phyloP scores from a whole-genome alignment of 202 grass and related monocot species.

The Miscanthus sacchariflorus region DNA sequence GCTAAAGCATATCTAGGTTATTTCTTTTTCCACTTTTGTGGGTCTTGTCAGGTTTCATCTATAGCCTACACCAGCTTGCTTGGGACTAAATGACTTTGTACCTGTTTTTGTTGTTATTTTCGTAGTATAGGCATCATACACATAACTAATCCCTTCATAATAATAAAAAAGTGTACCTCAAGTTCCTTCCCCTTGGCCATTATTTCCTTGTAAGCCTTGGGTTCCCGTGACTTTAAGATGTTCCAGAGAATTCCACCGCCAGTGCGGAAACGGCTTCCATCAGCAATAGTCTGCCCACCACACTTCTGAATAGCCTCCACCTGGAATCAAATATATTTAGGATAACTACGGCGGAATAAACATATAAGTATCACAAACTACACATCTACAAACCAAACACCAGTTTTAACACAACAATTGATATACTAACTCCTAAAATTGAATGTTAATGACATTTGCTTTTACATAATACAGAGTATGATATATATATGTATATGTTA shows the following conservation, averaged over 20 bases:
- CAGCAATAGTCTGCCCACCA: slow-evolving; percentile 79
- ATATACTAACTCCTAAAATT: slow-evolving; percentile 10
- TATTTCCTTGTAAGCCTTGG: slow-evolving; percentile 97
- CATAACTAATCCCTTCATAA: slow-evolving; percentile 31
- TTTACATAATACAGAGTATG: not conserved
- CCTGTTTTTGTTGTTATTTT: not conserved
- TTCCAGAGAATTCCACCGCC: slow-evolving; percentile 98
- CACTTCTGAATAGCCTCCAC: slow-evolving; percentile 93
- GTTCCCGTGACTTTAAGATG: slow-evolving; percentile 93
- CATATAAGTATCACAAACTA: not conserved
- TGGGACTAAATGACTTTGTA: not conserved
- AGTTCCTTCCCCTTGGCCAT: slow-evolving; percentile 90
- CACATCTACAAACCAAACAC: slow-evolving; percentile 2
- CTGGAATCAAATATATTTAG: slow-evolving; percentile 53
- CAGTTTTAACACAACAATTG: not conserved
- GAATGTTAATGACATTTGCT: not conserved
- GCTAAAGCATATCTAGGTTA: slow-evolving; percentile 7
- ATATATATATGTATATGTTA: not conserved
- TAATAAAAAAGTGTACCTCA: slow-evolving; percentile 64
- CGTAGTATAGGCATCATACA: not conserved
- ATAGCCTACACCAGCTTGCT: not conserved
- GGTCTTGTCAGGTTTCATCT: not conserved
- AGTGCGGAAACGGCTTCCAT: slow-evolving; percentile 81
- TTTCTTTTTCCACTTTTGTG: slow-evolving; percentile 16
- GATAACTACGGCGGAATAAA: slow-evolving; percentile 2